These are phyloP conservation scores for Kondoa subrosea DNA, from an alignment of 768 basidiomycete genomes.

Conservation along the genomic window DNA sequence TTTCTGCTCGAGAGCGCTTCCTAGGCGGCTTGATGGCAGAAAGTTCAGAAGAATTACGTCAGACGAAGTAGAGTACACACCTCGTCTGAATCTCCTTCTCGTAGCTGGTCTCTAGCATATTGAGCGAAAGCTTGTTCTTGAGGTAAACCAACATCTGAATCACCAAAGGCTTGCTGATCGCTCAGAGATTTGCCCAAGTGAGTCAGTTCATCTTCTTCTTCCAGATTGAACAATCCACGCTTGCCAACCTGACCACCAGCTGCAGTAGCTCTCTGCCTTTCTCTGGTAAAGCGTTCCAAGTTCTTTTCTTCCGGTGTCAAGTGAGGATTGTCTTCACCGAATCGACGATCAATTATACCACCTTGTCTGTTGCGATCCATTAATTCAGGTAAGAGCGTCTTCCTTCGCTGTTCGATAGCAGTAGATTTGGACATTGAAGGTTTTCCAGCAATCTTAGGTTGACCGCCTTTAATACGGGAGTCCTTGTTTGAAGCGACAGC, in stretches of 20 bases:
- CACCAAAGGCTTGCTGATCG: slow-evolving; percentile 31
- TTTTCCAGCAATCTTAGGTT: not conserved
- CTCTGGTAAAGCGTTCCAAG: slow-evolving; percentile 84
- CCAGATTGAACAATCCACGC: slow-evolving; percentile 67
- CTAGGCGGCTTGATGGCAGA: slow-evolving; percentile 33
- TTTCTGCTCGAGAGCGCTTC: slow-evolving; percentile 84
- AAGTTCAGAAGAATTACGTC: not conserved
- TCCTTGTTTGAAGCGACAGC: not conserved
- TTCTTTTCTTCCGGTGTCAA: slow-evolving; percentile 94
- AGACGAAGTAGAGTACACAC: not conserved
- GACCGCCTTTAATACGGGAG: not conserved
- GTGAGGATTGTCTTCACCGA: slow-evolving; percentile 83
- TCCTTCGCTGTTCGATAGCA: slow-evolving; percentile 32
- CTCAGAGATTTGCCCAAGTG: slow-evolving; percentile 82
- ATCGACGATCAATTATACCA: slow-evolving; percentile 67
- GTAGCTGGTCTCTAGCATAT: not conserved
- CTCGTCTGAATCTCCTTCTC: not conserved
- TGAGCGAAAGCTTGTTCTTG: slow-evolving; percentile 18
- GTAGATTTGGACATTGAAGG: not conserved
- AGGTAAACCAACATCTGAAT: slow-evolving; percentile 17
- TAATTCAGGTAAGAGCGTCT: slow-evolving; percentile 68
- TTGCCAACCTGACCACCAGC: slow-evolving; percentile 37
- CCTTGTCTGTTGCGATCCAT: slow-evolving; percentile 44
- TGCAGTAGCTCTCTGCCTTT: slow-evolving; percentile 46
- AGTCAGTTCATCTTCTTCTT: slow-evolving; percentile 56